These are phyloP conservation scores for Fusarium lateritium DNA, from an alignment of 2,329 filamentous ascomycete species.

Conservation along the genomic window DNA sequence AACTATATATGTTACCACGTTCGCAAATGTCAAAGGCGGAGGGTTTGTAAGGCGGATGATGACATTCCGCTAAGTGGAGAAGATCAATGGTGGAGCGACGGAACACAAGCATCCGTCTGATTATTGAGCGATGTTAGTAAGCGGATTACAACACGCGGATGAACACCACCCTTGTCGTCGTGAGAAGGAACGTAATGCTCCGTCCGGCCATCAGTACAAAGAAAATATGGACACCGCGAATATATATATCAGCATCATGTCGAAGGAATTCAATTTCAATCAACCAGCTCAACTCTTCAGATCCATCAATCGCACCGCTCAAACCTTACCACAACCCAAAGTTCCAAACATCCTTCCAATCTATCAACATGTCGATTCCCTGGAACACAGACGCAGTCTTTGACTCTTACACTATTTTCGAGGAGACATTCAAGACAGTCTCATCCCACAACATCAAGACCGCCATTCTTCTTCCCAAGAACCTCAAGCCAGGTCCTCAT, in stretches of 20 bases:
- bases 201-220: background rate
- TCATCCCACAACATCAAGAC: constrained; percentile 39
- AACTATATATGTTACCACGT: too few species aligned
- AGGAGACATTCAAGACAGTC: constrained; percentile 43
- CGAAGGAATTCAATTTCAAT: too few species aligned
- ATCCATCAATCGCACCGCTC: background rate
- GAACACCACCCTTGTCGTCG: background rate
- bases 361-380: constrained; percentile 22
- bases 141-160: background rate
- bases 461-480: constrained; percentile 47
- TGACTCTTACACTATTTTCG: constrained; percentile 35
- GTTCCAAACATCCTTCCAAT: rapidly evolving
- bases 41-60: background rate
- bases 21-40: background rate
- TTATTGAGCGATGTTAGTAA: background rate
- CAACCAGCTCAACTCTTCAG: background rate
- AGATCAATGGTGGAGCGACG: background rate
- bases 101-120: constrained; percentile 12
- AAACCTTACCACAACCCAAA: too few species aligned
- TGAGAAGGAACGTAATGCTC: background rate
- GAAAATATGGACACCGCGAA: too few species aligned
- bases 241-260: background rate
- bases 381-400: constrained; percentile 43
- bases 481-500: constrained; percentile 38
- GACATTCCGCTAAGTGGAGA: constrained; percentile 9